A percentile compares a stretch with the other conserved stretches of the same genome.
Conservation (phyloP, 139 green algal species). For the Tetraselmis striata region DNA sequence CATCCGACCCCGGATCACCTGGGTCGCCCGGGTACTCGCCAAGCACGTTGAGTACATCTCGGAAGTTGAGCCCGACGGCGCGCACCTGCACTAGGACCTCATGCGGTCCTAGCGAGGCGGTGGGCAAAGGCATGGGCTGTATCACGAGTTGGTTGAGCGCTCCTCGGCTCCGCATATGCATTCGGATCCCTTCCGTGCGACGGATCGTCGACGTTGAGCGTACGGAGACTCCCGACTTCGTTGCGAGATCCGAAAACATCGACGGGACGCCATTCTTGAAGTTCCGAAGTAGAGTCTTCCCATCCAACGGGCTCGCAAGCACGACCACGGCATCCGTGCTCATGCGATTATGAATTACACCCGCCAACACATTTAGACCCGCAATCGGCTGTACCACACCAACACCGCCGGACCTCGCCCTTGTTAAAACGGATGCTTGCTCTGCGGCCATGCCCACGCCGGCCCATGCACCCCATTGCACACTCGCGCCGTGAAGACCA, state of each 20-base stretch:
- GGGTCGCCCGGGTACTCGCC: conserved; percentile 87
- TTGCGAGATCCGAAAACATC: no score
- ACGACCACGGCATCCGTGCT: no score
- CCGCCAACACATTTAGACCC: no score
- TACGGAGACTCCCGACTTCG: no score
- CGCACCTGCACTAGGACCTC: conserved; percentile 51
- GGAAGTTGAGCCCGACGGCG: conserved; percentile 83
- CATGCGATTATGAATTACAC: no score
- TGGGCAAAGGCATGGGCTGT: not conserved
- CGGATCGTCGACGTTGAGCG: no score
- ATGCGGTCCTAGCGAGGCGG: not conserved
- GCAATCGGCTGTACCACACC: no score
- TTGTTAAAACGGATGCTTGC: no score
- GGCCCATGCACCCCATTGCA: conserved; percentile 88
- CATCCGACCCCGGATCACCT: conserved; percentile 66
- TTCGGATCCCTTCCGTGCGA: not conserved
- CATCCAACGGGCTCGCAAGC: no score
- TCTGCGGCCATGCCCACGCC: conserved; percentile 73
- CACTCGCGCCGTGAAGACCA: conserved; percentile 27
- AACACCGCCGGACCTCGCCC: no score
- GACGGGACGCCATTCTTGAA: no score
- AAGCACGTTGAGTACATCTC: conserved; percentile 71
- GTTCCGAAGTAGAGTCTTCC: no score
- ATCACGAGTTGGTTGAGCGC: not conserved
- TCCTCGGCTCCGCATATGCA: not conserved